A percentile compares a stretch with the other conserved stretches of the same genome.
Conservation (phyloP, 2,329 filamentous ascomycete species). For the Pyrenochaeta sp. region DNA sequence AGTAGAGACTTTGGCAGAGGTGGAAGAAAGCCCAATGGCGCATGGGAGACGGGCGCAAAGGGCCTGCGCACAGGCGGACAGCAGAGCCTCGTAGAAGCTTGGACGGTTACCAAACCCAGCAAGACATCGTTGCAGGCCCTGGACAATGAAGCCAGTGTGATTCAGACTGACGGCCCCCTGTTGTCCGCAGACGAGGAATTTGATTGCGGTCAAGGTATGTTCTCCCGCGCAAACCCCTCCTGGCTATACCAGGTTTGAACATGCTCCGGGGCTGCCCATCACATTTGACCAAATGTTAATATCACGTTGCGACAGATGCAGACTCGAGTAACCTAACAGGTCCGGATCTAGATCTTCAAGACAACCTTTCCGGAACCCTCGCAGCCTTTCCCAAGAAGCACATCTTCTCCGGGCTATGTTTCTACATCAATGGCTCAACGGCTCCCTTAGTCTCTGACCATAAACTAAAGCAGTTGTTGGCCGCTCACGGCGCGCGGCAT, state of each 20-base stretch:
- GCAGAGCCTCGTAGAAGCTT: constrained; percentile 40
- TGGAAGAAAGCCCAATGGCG: constrained; percentile 61
- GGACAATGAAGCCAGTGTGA: not conserved
- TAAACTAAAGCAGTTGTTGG: constrained; percentile 80
- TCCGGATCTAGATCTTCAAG: not conserved
- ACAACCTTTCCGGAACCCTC: not conserved
- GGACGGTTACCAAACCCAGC: constrained; percentile 30
- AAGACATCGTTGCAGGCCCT: constrained; percentile 14
- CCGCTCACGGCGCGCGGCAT: constrained; percentile 75
- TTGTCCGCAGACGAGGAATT: not conserved
- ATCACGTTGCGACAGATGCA: not conserved
- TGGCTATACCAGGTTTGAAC: not conserved
- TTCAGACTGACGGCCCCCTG: not conserved
- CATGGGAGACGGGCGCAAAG: constrained; percentile 58
- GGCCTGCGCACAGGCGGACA: constrained; percentile 59
- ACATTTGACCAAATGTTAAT: not conserved
- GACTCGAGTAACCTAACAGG: not conserved
- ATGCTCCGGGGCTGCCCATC: not conserved
- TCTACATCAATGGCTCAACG: constrained; percentile 91
- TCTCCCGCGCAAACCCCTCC: not conserved
- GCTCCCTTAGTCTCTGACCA: constrained; percentile 84
- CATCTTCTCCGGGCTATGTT: constrained; percentile 75
- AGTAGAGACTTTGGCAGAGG: constrained; percentile 64
- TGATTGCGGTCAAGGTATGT: constrained; percentile 11
- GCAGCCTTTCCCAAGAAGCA: constrained; percentile 34